Evolutionary conservation across 495 filamentous ascomycete genomes (phyloP).

Genomic region (Neurospora sp.): DNA sequence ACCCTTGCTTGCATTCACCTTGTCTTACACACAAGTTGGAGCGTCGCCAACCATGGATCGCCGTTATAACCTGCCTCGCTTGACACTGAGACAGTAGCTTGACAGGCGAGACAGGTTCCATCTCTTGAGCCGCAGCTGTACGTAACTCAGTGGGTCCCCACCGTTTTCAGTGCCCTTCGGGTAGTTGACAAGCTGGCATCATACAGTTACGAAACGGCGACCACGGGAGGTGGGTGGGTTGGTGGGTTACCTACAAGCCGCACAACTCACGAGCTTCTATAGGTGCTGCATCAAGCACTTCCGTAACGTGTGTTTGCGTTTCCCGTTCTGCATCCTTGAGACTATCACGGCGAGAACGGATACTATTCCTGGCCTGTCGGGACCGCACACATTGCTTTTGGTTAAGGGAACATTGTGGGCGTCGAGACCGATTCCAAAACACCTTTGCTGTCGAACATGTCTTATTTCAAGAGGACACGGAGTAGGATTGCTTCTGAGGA

Average conservation of each 20-base stretch:
- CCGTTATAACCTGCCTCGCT: not conserved
- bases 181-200: not conserved
- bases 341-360: not conserved
- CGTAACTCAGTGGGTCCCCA: not conserved
- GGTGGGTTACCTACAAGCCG: not conserved
- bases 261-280: not conserved
- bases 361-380: not conserved
- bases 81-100: not conserved
- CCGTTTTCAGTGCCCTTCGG: not conserved
- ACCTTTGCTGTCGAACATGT: not conserved
- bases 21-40: not conserved
- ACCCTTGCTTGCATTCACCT: not conserved
- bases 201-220: not conserved
- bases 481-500: not conserved
- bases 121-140: not conserved
- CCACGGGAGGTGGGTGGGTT: not conserved
- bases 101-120: not conserved
- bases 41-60: not conserved
- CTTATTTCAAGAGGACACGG: not conserved
- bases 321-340: not conserved
- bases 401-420: not conserved
- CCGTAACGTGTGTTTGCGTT: not conserved
- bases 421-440: not conserved
- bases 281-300: not conserved
- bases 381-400: not conserved